Percentiles rank a stretch among this genome's conserved stretches.
Conservation (phyloP, 2,329 filamentous ascomycete genomes). For the Nannizziopsis arthrosporioides region DNA sequence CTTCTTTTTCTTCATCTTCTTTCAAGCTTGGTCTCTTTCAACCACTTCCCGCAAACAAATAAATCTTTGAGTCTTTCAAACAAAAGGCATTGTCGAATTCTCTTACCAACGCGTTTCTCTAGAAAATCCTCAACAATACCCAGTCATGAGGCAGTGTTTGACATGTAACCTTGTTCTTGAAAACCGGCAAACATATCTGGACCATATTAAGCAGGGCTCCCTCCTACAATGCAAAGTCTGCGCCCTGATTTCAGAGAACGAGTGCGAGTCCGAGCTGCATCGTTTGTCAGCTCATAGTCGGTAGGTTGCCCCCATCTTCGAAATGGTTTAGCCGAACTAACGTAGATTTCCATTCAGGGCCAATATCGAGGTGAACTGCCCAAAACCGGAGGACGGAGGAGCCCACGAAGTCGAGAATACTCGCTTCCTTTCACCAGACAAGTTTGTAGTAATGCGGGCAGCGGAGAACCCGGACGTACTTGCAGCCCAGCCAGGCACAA, state of each 20-base stretch:
- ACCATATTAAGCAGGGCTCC: constrained; percentile 1
- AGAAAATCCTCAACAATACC: neutral
- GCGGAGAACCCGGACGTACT: too few relatives aligned
- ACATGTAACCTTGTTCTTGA: neutral
- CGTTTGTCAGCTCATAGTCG: neutral
- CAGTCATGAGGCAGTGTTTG: constrained; percentile 7
- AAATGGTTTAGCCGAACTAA: neutral
- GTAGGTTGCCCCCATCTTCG: neutral
- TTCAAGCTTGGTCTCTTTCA: too few relatives aligned
- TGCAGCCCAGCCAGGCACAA: too few relatives aligned
- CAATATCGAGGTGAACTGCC: too few relatives aligned
- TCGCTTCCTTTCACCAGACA: too few relatives aligned
- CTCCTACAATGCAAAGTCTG: constrained; percentile 2
- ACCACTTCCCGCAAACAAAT: too few relatives aligned
- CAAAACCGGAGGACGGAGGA: too few relatives aligned
- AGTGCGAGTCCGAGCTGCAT: constrained; percentile 6
- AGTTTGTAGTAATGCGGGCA: too few relatives aligned
- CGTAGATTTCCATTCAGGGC: too few relatives aligned
- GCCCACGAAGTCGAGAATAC: too few relatives aligned
- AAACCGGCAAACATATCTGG: neutral
- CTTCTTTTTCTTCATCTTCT: too few relatives aligned
- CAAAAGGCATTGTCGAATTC: neutral
- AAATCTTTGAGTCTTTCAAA: too few relatives aligned
- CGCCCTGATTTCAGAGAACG: neutral
- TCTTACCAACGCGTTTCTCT: neutral